Evolutionary conservation across 148 eudicot genomes (phyloP).

Genomic region (Silene conica): DNA sequence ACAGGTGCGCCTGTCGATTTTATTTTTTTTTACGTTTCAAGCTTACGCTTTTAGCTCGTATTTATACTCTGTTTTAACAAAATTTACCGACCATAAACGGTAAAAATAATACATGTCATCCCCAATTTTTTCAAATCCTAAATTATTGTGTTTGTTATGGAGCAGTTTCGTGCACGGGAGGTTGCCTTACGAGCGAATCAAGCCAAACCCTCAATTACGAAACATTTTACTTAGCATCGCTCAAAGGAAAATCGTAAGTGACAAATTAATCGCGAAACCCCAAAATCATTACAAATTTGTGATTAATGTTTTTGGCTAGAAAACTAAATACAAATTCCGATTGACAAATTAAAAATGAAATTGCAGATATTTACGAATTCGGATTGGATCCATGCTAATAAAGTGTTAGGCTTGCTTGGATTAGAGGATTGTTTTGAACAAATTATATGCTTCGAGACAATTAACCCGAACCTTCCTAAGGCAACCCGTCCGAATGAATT

Average conservation of each 20-base stretch:
- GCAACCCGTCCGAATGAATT: slow-evolving; percentile 55
- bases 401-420: slow-evolving; percentile 61
- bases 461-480: slow-evolving; percentile 64
- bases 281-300: neutral
- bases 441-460: slow-evolving; percentile 76
- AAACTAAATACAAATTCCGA: too few species aligned
- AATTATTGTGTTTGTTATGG: neutral
- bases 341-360: neutral
- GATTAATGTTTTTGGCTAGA: neutral
- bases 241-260: slow-evolving; percentile 73
- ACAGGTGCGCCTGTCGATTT: slow-evolving; percentile 33
- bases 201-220: slow-evolving; percentile 59
- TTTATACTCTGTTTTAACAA: too few species aligned
- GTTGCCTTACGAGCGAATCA: slow-evolving; percentile 74
- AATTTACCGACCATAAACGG: neutral
- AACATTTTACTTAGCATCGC: slow-evolving; percentile 50
- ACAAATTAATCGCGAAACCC: neutral
- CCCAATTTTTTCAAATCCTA: neutral
- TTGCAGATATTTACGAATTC: slow-evolving; percentile 84
- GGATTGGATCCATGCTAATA: slow-evolving; percentile 61
- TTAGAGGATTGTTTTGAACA: slow-evolving; percentile 72
- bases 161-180: slow-evolving; percentile 89
- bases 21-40: neutral
- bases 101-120: too few species aligned
- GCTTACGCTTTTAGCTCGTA: neutral